Base-by-base conservation (phyloP, 345 rosid genomes). In the Reutealis trisperma region DNA sequence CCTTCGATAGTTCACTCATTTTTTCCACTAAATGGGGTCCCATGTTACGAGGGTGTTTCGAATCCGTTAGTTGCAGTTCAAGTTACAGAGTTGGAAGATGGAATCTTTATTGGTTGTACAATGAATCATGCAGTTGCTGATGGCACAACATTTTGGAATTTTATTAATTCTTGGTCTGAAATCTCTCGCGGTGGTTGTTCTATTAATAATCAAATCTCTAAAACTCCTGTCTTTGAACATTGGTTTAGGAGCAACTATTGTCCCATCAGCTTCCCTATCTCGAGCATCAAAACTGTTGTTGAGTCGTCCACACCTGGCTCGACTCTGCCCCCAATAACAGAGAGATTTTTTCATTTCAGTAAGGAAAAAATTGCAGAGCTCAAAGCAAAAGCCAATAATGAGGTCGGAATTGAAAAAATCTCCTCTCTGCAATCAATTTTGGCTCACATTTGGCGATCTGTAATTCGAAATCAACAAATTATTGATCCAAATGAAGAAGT, bases 21-120 rank as follows among this genome's bases (percentile, higher is more conserved):
- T 47, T 90, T 87, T 57, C 85, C 89, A 0, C 75, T 87, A 0
- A 88, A 79, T 5, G 88, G 86, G 15, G 0, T 83, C 54, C 66
- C 21, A 49, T 79, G 82, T 86, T 45, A 27, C 7, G 72, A 87
- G 14, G 54, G 54, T 3, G 58, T 73, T 73, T 41, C 57, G 9
- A 22, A 73, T 25, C 82, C 82, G 1, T 21, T 79, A 16, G 19
- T 74, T 2, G 76, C 67, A 1, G 77, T 80, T 37, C 83, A 75
- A 49, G 69, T 80, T 2, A 80, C 83, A 0, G 75, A 81, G 84
- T 78, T 81, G 0, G 63, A 8, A 0, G 84, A 81, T 30, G 78
- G 81, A 24, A 6, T 81, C 44, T 81, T 77, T 58, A 45, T 77
- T 0, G 81, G 75, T 4, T 77, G 71, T 52, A 61, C 52, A 3